Evolutionary conservation across 1,139 yeast species (phyloP), one percentile per base, ranked within the genome.

Genomic region (Taiozyma onychis): DNA sequence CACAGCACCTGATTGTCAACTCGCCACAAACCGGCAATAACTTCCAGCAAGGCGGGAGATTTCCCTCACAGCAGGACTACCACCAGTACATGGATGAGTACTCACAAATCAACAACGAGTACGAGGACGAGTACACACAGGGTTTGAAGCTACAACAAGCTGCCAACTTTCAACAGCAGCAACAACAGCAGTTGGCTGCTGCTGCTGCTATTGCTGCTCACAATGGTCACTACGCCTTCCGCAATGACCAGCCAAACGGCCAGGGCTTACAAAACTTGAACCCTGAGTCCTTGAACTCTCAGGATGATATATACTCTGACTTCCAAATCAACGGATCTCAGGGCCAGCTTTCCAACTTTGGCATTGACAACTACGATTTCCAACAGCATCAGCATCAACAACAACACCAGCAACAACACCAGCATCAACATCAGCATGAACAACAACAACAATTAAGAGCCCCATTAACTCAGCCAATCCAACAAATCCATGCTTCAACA

Each of bases 1-100:
- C 62, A 3, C 65, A 60, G 46, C 60, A 58, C 39, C 41, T 59
- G 37, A 44, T 59, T 10, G 52, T 61, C 39, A 54, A 52, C 43
- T 57, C 63, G 5, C 62, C 62, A 2, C 59, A 57, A 43, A 39
- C 51, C 3, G 44, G 48, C 26, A 48, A 52, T 22, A 54, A 54
- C 45, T 53, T 21, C 48, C 22, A 22, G 34, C 37, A 21, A 14
- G 35, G 34, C 13, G 51, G 46, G 2, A 53, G 54, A 47, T 53
- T 53, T 24, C 54, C 53, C 18, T 39, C 52, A 8, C 56, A 55
- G 43, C 51, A 48, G 14, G 55, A 52, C 13, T 53, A 50, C 37
- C 50, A 44, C n/a, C 54, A 52, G 30, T 51, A 52, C 41, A 22
- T 52, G 16, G 54, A 50, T 28, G 52, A 49, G 5, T 44, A 46